Evolutionary conservation across 345 rosid genomes (phyloP).

Genomic region (Garcia nutans): DNA sequence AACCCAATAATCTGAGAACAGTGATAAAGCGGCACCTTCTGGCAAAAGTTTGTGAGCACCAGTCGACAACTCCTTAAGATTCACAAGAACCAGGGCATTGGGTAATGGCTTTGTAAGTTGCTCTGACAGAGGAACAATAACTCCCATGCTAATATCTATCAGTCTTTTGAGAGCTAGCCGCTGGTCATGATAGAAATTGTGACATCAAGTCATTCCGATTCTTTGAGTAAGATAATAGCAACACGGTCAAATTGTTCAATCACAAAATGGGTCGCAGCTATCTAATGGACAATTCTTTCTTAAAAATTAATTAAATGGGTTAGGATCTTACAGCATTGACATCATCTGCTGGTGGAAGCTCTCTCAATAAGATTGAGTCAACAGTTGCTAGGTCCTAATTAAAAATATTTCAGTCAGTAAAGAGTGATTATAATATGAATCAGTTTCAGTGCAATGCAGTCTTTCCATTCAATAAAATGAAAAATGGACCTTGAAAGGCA

Average conservation of each 20-base stretch:
- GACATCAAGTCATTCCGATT: conserved; percentile 23
- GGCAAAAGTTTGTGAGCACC: conserved; percentile 96
- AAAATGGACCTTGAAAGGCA: conserved; percentile 89
- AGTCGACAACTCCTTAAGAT: conserved; percentile 78
- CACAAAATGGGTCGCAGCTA: background rate
- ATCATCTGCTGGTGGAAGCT: conserved; percentile 87
- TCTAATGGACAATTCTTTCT: background rate
- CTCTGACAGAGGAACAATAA: conserved; percentile 85
- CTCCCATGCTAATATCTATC: conserved; percentile 92
- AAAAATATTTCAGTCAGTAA: conserved; percentile 24
- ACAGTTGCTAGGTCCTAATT: conserved; percentile 91
- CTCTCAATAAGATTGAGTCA: conserved; percentile 79
- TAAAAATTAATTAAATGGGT: conserved; percentile 19
- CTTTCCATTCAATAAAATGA: conserved; percentile 16
- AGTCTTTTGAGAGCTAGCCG: conserved; percentile 89
- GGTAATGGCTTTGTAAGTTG: conserved; percentile 95
- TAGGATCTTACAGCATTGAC: conserved; percentile 64
- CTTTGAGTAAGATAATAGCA: conserved; percentile 2
- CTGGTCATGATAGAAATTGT: conserved; percentile 40
- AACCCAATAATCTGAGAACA: conserved; percentile 10
- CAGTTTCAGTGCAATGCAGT: background rate
- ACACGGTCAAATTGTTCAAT: background rate
- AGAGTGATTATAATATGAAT: background rate
- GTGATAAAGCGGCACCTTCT: conserved; percentile 56
- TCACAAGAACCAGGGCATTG: conserved; percentile 87